These are phyloP conservation scores for Penicillium argentinense DNA, from an alignment of 495 filamentous ascomycete species.

Conservation along the genomic window DNA sequence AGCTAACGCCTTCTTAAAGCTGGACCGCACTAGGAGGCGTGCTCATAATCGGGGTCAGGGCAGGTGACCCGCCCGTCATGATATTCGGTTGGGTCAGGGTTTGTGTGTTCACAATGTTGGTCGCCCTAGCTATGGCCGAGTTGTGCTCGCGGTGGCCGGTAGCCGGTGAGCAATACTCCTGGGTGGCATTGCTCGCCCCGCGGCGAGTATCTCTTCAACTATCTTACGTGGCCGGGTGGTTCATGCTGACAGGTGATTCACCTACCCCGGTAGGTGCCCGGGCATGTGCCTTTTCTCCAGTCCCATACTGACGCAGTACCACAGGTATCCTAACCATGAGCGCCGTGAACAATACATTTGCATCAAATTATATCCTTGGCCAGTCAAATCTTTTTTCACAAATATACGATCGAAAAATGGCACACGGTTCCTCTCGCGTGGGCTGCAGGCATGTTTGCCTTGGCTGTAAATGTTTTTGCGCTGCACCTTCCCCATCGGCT, in stretches of 20 bases:
- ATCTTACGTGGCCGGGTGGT: constrained; percentile 41
- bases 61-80: constrained; percentile 49
- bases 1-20: constrained; percentile 20
- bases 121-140: constrained; percentile 50
- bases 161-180: constrained; percentile 45
- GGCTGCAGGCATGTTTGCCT: constrained; percentile 33
- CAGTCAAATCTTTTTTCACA: constrained; percentile 49
- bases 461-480: constrained; percentile 43
- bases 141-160: constrained; percentile 45
- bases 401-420: constrained; percentile 52
- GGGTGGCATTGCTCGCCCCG: constrained; percentile 48
- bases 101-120: constrained; percentile 37
- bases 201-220: constrained; percentile 33
- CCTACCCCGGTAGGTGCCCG: too few species aligned
- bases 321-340: constrained; percentile 44
- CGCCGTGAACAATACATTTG: constrained; percentile 51
- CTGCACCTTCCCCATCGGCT: constrained; percentile 48
- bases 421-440: constrained; percentile 52
- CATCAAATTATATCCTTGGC: constrained; percentile 51
- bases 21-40: constrained; percentile 48
- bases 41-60: constrained; percentile 45
- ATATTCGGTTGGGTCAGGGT: constrained; percentile 49
- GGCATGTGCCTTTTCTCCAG: too few species aligned
- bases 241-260: constrained; percentile 34
- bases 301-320: too few species aligned